Conservation (phyloP, 2,329 filamentous ascomycete genomes). For the Hypoxylon sp. region DNA sequence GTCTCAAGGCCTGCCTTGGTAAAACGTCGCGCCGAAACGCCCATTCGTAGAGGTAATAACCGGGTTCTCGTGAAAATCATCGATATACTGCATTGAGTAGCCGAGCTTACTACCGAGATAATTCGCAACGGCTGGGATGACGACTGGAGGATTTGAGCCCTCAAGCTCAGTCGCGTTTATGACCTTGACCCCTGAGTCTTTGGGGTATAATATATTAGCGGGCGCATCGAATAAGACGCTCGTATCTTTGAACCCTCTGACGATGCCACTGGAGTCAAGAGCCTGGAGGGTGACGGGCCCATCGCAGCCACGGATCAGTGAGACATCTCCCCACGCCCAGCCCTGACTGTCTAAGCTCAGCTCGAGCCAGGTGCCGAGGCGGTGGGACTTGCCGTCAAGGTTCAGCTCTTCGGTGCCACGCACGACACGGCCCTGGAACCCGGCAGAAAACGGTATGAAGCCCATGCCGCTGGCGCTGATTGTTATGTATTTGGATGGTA, state of each 20-base stretch:
- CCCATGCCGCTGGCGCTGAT: constrained; percentile 18
- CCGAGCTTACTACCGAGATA: constrained; percentile 36
- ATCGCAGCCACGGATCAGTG: constrained; percentile 45
- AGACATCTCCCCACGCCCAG: constrained; percentile 37
- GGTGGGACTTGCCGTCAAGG: constrained; percentile 34
- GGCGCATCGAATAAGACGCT: constrained; percentile 27
- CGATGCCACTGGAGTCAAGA: constrained; percentile 14
- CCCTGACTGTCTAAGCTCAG: constrained; percentile 29
- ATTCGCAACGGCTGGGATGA: constrained; percentile 14
- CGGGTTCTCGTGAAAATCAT: constrained; percentile 44
- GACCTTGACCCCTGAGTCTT: constrained; percentile 22
- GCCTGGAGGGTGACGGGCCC: constrained; percentile 34
- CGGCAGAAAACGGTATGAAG: constrained; percentile 35
- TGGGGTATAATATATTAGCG: constrained; percentile 5
- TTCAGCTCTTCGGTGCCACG: constrained; percentile 36
- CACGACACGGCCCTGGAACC: constrained; percentile 44
- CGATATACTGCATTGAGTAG: constrained; percentile 37
- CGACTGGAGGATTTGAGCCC: background rate
- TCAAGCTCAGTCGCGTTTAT: constrained; percentile 29
- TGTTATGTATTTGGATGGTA: constrained; percentile 34
- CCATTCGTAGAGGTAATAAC: constrained; percentile 38
- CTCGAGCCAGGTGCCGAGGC: constrained; percentile 44
- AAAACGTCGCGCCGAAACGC: constrained; percentile 39
- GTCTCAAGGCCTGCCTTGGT: constrained; percentile 26
- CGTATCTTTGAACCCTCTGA: constrained; percentile 32